Evolutionary conservation across 2,329 filamentous ascomycete genomes (phyloP).

Genomic region (Sporothrix brunneoviolacea): DNA sequence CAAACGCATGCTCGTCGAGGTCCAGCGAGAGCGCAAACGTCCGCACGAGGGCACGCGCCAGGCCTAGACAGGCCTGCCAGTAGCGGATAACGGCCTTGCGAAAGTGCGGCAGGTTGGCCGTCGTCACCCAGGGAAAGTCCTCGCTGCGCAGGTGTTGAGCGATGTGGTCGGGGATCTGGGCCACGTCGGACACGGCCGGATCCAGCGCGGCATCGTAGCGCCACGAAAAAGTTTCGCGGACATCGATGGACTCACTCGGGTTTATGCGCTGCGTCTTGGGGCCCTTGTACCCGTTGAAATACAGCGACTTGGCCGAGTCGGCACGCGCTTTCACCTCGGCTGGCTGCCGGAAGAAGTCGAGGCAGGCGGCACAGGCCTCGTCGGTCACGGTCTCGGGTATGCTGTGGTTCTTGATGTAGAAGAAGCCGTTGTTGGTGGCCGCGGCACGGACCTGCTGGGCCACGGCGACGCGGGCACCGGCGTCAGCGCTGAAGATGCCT

Average conservation of each 20-base stretch:
- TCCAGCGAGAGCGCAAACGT: slow-evolving; percentile 49
- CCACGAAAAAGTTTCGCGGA: slow-evolving; percentile 45
- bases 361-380: slow-evolving; percentile 37
- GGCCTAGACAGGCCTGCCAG: slow-evolving; percentile 39
- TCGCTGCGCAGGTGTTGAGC: slow-evolving; percentile 37
- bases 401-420: slow-evolving; percentile 48
- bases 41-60: slow-evolving; percentile 35
- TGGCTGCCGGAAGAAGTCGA: slow-evolving; percentile 33
- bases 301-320: slow-evolving; percentile 41
- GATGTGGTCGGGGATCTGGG: slow-evolving; percentile 37
- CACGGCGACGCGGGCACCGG: neutral
- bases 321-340: slow-evolving; percentile 33
- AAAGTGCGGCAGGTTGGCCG: slow-evolving; percentile 41
- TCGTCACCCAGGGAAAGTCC: slow-evolving; percentile 47
- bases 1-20: slow-evolving; percentile 49
- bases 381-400: slow-evolving; percentile 29
- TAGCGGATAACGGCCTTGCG: slow-evolving; percentile 40
- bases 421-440: slow-evolving; percentile 46
- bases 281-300: slow-evolving; percentile 53
- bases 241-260: slow-evolving; percentile 41
- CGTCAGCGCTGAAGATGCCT: slow-evolving; percentile 5
- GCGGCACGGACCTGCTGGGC: slow-evolving; percentile 27
- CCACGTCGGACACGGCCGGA: slow-evolving; percentile 35
- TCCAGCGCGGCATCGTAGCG: slow-evolving; percentile 48
- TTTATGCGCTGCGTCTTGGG: slow-evolving; percentile 47